Evolutionary conservation across 768 basidiomycete genomes (phyloP).

Genomic region (Mycena galopus): DNA sequence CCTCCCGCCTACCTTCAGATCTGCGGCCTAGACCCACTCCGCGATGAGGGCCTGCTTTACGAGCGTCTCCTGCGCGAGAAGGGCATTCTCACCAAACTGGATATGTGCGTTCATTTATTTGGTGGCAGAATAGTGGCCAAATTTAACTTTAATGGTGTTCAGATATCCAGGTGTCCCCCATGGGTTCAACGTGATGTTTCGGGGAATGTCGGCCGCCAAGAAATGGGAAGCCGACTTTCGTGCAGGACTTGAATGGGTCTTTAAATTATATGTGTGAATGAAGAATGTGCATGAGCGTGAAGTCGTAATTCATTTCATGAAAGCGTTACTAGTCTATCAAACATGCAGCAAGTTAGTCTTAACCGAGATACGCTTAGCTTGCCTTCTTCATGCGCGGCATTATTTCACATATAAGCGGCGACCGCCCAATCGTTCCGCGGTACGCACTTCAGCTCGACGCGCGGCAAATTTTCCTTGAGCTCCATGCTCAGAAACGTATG

Average conservation of each 20-base stretch:
- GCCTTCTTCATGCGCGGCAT: no score
- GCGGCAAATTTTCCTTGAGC: no score
- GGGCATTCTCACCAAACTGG: background rate
- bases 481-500: no score
- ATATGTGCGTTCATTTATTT: conserved; percentile 4
- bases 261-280: background rate
- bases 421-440: no score
- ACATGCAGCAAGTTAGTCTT: no score
- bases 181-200: background rate
- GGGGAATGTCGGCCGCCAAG: background rate
- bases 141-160: background rate
- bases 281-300: no score
- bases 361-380: no score
- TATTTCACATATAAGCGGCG: no score
- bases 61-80: background rate
- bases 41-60: conserved; percentile 6
- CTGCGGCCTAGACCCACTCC: conserved; percentile 3
- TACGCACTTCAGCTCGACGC: no score
- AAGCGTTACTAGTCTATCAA: no score
- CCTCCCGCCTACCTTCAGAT: background rate
- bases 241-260: background rate
- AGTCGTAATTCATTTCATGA: no score
- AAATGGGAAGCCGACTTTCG: background rate
- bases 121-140: background rate
- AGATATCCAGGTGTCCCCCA: conserved; percentile 11